A percentile compares a stretch with the other conserved stretches of the same genome.
Conservation (phyloP, 2,329 filamentous ascomycete genomes). For the Colletotrichum lindemuthianum region DNA sequence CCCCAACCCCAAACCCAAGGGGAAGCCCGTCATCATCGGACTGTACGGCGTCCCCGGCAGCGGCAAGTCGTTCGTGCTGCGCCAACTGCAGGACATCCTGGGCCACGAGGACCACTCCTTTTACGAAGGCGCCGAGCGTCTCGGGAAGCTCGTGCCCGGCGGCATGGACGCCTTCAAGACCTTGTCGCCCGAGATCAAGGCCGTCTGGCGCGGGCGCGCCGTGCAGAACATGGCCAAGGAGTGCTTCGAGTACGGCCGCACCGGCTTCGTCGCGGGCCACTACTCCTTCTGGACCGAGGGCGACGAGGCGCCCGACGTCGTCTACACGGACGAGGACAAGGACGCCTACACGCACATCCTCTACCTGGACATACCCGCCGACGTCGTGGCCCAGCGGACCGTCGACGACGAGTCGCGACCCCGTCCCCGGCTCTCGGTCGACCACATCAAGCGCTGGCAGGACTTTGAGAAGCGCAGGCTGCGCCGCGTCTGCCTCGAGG, state of each 20-base stretch:
- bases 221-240: constrained; percentile 55
- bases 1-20: no score
- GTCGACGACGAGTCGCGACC: constrained; percentile 47
- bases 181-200: constrained; percentile 49
- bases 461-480: constrained; percentile 54
- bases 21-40: constrained; percentile 56
- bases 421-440: constrained; percentile 45
- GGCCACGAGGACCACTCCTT: constrained; percentile 51
- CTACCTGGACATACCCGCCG: constrained; percentile 58
- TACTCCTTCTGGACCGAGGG: constrained; percentile 62
- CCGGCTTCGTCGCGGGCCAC: constrained; percentile 64
- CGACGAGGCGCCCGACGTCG: constrained; percentile 38
- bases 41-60: constrained; percentile 64
- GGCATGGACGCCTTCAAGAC: constrained; percentile 59
- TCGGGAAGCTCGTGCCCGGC: constrained; percentile 53
- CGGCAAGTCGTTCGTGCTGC: constrained; percentile 61
- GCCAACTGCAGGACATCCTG: constrained; percentile 50
- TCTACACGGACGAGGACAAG: constrained; percentile 58
- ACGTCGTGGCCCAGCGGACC: constrained; percentile 50
- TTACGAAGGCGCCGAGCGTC: constrained; percentile 62
- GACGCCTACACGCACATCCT: constrained; percentile 65
- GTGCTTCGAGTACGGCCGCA: constrained; percentile 45
- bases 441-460: constrained; percentile 59
- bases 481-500: constrained; percentile 52
- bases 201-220: constrained; percentile 51